Evolutionary conservation across 345 rosid genomes (phyloP), one percentile per base, ranked within the genome.

Genomic region (Citrus maxima): DNA sequence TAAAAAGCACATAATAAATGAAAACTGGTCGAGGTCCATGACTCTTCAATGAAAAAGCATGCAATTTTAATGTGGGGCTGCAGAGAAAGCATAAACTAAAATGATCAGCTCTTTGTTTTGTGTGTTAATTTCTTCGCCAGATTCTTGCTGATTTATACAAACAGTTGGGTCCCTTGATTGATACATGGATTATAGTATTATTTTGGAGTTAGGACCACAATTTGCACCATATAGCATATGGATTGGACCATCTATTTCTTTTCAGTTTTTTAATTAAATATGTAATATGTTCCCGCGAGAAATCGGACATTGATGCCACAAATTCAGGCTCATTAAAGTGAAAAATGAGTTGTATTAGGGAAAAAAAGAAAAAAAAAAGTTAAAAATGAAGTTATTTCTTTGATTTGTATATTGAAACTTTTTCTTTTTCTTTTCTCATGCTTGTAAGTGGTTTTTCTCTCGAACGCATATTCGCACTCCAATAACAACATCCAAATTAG

Each of bases 1-100:
- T 32, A 10, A 62, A 21, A 28, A 73, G 30, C 54, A 28, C 66
- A 28, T 38, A 67, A 85, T 82, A 72, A 83, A 73, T 80, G 82
- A 73, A 62, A 62, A 72, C 70, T 54, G 37, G 82, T 2, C 37
- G 27, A 38, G 83, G 80, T 51, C 81, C 77, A 61, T 78, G 42
- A 58, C 37, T 22, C 35, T 34, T n/a, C 77, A 18, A 19, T 25
- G 49, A 42, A 37, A 74, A 64, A 32, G 68, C 40, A 30, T 35
- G 71, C 74, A 40, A 70, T 27, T 55, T 64, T 56, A 27, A 67
- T 27, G 24, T 10, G 59, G 21, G 21, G 35, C 27, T 40, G 58
- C 73, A 24, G 30, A 13, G 3, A 69, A 38, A 28, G 55, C 49
- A 10, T 1, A 10, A 1, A 37, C 24, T n/a, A 38, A 37, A 38